Evolutionary conservation across 2,329 filamentous ascomycete species (phyloP).

Genomic region (Hypomyces perniciosus): DNA sequence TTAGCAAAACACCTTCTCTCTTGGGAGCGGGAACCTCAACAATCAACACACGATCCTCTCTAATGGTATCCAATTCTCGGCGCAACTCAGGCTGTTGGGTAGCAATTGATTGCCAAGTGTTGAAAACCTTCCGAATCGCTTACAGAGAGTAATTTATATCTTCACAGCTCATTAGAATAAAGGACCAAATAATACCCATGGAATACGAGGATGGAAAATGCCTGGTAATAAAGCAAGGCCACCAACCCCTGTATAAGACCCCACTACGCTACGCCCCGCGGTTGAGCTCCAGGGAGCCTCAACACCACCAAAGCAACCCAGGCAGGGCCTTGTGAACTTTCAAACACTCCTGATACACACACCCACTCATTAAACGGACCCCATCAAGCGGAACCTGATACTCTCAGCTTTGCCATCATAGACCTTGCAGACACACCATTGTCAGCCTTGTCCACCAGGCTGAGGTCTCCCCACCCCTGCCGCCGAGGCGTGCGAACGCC

Average conservation of each 20-base stretch:
- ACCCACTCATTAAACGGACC: not conserved
- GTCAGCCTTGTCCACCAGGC: slow-evolving; percentile 9
- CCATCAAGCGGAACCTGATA: no score
- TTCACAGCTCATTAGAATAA: no score
- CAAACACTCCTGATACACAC: slow-evolving; percentile 11
- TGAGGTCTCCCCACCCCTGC: slow-evolving; percentile 6
- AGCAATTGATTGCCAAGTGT: no score
- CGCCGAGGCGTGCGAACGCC: slow-evolving; percentile 5
- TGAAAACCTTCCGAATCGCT: no score
- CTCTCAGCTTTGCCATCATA: not conserved
- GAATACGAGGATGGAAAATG: no score
- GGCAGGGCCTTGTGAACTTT: slow-evolving; percentile 3
- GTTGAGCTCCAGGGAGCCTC: not conserved
- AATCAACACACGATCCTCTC: no score
- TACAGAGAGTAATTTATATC: no score
- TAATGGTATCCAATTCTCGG: no score
- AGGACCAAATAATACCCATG: no score
- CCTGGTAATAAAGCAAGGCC: not conserved
- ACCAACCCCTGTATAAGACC: not conserved
- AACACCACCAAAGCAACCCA: not conserved
- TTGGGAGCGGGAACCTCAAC: no score
- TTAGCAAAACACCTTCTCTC: no score
- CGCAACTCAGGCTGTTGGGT: no score
- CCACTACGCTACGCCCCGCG: slow-evolving; percentile 3
- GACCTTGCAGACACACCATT: not conserved